Conservation (phyloP, 2,329 filamentous ascomycete genomes). For the Cladophialophora immunda region DNA sequence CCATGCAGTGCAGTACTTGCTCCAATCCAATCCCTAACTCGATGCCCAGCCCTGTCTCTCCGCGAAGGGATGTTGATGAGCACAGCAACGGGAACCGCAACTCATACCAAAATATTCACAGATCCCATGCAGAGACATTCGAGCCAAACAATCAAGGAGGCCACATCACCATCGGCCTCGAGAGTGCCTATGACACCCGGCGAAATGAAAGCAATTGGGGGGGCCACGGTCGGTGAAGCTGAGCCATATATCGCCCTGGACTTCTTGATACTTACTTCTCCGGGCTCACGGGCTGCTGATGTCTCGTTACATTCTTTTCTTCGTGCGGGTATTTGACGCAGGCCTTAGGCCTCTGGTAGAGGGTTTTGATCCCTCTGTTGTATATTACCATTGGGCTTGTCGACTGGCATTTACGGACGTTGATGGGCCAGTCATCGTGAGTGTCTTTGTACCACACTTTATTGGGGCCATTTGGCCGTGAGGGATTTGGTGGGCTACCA, state of each 20-base stretch:
- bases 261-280: too few species aligned
- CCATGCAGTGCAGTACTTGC: conserved; percentile 21
- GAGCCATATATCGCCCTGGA: neutral
- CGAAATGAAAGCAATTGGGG: neutral
- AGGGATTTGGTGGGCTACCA: neutral
- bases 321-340: neutral
- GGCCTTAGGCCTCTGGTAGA: neutral
- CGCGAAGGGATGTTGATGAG: neutral
- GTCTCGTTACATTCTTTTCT: neutral
- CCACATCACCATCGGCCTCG: neutral
- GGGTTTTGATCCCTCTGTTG: neutral
- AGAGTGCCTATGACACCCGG: neutral
- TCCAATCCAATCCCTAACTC: conserved; percentile 6
- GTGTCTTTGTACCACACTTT: neutral
- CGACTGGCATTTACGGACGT: neutral
- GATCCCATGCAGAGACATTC: neutral
- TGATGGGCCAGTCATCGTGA: neutral
- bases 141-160: conserved; percentile 5
- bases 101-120: neutral
- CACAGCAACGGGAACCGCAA: conserved; percentile 4
- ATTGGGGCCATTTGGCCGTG: neutral
- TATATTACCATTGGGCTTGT: neutral
- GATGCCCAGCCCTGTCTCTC: neutral
- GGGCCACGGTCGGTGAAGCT: neutral
- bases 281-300: neutral